Evolutionary conservation across 495 filamentous ascomycete species (phyloP).

Genomic region (Penicillium angulare): DNA sequence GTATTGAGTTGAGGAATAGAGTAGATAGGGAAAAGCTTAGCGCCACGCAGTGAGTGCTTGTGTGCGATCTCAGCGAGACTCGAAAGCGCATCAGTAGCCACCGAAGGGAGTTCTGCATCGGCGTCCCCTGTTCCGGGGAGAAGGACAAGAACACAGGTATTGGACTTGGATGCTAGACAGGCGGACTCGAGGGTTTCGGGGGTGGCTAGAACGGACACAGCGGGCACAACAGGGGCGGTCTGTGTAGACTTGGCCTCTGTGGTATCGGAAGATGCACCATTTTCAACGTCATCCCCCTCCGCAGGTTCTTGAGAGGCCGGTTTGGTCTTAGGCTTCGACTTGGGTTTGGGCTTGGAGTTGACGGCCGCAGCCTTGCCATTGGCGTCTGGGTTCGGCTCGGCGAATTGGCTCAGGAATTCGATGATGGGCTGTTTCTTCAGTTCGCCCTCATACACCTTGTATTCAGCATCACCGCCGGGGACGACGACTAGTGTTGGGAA

Average conservation of each 20-base stretch:
- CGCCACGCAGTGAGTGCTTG: constrained; percentile 63
- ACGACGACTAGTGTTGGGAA: constrained; percentile 83
- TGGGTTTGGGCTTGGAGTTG: constrained; percentile 35
- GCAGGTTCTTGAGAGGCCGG: constrained; percentile 26
- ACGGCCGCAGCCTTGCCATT: constrained; percentile 45
- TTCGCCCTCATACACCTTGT: constrained; percentile 76
- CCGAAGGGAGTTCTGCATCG: constrained; percentile 44
- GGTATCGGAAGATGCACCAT: constrained; percentile 43
- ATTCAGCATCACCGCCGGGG: constrained; percentile 67
- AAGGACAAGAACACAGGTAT: constrained; percentile 83
- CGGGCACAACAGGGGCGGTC: constrained; percentile 42
- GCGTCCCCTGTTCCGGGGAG: constrained; percentile 54
- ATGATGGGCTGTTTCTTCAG: constrained; percentile 82
- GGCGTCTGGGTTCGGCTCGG: constrained; percentile 67
- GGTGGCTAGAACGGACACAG: constrained; percentile 52
- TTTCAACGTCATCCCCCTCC: constrained; percentile 39
- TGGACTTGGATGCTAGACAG: constrained; percentile 74
- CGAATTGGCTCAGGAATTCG: constrained; percentile 77
- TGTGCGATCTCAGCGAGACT: constrained; percentile 71
- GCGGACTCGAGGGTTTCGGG: constrained; percentile 59
- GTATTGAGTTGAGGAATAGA: constrained; percentile 65
- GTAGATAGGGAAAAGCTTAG: constrained; percentile 79
- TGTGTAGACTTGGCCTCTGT: constrained; percentile 44
- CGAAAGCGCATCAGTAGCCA: constrained; percentile 55
- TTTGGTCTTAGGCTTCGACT: constrained; percentile 48